Evolutionary conservation across 495 filamentous ascomycete genomes (phyloP), one percentile per base, ranked within the genome.

Genomic region (Penicillium nucicola): DNA sequence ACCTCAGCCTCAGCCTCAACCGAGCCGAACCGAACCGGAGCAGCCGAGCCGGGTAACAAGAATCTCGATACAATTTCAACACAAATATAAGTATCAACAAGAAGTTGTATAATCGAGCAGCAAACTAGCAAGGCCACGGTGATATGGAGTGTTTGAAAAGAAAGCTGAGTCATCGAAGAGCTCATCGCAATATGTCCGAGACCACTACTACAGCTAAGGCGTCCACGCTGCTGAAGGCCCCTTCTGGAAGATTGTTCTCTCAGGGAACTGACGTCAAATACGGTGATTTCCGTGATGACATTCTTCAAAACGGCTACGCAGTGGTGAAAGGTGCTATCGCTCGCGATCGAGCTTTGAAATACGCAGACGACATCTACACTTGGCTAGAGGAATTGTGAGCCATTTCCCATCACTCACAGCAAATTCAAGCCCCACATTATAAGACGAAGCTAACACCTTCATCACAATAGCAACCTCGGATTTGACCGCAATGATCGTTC

Each of bases 401-500:
- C 8, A 34, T 17, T 13, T 22, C 20, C 20, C 5, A 2, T 22
- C 20, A n/a, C n/a, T n/a, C n/a, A n/a, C n/a, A n/a, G n/a, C n/a
- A n/a, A n/a, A n/a, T n/a, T n/a, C n/a, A n/a, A n/a, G n/a, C n/a
- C n/a, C n/a, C n/a, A n/a, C n/a, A n/a, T n/a, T n/a, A n/a, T n/a
- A n/a, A n/a, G n/a, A n/a, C n/a, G n/a, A n/a, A n/a, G n/a, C 20
- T 22, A 22, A 5, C 20, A 5, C 5, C 20, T 18, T 25, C 12
- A 17, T 13, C 7, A 2, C 20, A 12, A 34, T 18, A 67, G 65
- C 42, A 52, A 54, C 15, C 66, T 69, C 28, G 69, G 67, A 9
- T 70, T 61, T 52, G 52, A 68, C 23, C 58, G 64, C 42, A 48
- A 66, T 23, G 68, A 72, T 28, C 66, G 49, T 9, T 53, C 55